phyloP scores from a whole-genome alignment of 31 red algal genomes.

The Asparagopsis taxiformis region DNA sequence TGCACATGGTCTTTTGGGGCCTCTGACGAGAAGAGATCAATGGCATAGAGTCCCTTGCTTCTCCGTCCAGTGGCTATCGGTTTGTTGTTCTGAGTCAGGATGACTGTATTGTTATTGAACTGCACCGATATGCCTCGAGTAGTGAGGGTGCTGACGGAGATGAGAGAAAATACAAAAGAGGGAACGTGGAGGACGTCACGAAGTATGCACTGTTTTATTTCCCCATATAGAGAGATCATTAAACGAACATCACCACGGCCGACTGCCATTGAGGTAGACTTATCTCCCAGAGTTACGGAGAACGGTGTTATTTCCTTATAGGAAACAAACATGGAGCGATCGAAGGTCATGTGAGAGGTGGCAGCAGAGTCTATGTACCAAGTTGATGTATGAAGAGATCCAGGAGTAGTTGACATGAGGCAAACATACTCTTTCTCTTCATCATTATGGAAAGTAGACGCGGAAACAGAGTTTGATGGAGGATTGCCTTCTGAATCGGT shows the following conservation, averaged over 20 bases:
- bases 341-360: conserved; percentile 35
- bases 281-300: conserved; percentile 9
- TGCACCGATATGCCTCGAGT: no score
- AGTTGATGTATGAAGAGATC: not conserved
- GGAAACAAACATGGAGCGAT: conserved; percentile 13
- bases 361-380: conserved; percentile 24
- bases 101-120: no score
- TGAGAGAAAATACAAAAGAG: not conserved
- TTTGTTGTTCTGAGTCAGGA: no score
- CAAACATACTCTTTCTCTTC: not conserved
- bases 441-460: no score
- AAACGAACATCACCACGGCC: not conserved
- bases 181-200: conserved; percentile 3
- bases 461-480: no score
- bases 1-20: no score
- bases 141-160: not conserved
- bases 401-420: not conserved
- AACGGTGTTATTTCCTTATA: not conserved
- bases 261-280: not conserved
- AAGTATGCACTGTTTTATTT: not conserved
- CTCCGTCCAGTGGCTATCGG: no score
- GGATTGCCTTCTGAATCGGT: no score
- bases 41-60: no score
- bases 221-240: not conserved
- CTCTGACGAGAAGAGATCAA: no score